These are phyloP conservation scores for Solanum piurae DNA, from an alignment of 257 asterid genomes.

Conservation along the genomic window DNA sequence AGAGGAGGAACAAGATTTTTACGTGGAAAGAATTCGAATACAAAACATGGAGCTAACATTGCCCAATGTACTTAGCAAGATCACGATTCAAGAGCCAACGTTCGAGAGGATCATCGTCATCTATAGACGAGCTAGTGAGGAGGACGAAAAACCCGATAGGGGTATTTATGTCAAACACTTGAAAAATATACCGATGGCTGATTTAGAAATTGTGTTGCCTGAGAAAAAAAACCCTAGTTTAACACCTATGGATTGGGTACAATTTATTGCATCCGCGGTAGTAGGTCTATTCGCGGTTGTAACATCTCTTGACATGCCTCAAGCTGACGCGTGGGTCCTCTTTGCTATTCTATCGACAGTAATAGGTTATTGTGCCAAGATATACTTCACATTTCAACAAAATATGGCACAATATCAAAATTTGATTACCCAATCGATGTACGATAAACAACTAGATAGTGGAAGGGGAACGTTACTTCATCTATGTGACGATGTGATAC, in stretches of 20 bases:
- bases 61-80: constrained; percentile 45
- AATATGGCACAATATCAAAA: constrained; percentile 86
- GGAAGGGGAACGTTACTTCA: constrained; percentile 96
- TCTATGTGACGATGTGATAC: constrained; percentile 93
- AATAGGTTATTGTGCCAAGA: constrained; percentile 87
- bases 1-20: constrained; percentile 32
- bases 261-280: constrained; percentile 68
- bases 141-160: constrained; percentile 48
- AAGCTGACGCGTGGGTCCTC: constrained; percentile 94
- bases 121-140: constrained; percentile 61
- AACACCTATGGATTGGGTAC: constrained; percentile 98
- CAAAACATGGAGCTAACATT: constrained; percentile 76
- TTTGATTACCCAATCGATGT: constrained; percentile 92
- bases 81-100: constrained; percentile 92
- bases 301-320: constrained; percentile 90
- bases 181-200: constrained; percentile 96
- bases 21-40: constrained; percentile 82
- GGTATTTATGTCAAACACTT: constrained; percentile 91
- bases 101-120: constrained; percentile 93
- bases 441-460: constrained; percentile 93
- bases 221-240: constrained; percentile 92
- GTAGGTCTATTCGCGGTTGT: constrained; percentile 98
- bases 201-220: constrained; percentile 96
- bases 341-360: constrained; percentile 87
- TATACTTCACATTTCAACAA: constrained; percentile 92